Evolutionary conservation across 2,329 filamentous ascomycete species (phyloP), one percentile per base, ranked within the genome.

Genomic region (Talaromyces sp.): DNA sequence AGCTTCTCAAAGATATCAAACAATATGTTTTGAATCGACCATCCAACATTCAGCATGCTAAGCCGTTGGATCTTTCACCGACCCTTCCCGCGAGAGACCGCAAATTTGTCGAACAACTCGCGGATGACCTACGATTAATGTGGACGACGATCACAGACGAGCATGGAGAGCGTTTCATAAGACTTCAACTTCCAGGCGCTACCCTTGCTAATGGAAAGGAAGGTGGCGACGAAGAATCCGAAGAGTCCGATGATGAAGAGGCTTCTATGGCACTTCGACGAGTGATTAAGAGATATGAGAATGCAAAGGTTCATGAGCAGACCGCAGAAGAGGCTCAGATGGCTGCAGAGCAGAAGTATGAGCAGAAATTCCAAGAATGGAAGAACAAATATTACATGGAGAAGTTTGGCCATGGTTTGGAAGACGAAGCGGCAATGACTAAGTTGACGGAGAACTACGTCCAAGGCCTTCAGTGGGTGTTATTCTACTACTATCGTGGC

Each of bases 401-500:
- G 58, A 99, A 97, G 72, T 97, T 97, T 65, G 88, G 88, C 55
- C 99, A 93, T 91, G 85, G 87, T 15, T 79, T 89, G 10, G 87
- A 91, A 50, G 88, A 90, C 66, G 87, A 93, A 63, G 85, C 85
- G 40, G 91, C 96, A 72, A 81, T 97, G 69, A 86, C 80, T 56
- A 87, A 88, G 63, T 80, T 99, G 61, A 88, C 90, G 25, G 91
- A 97, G 74, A 99, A 97, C 75, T 99, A 99, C 67, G 91, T 99
- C 6, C 90, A 99, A 75, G 94, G 94, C 61, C 78, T 99, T 61
- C 94, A 99, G 72, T 99, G 94, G 95, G 94, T 99, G 43, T 79
- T 99, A 52, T 97, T 88, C 74, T 99, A 99, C 78, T 99, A 99
- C 75, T 99, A 99, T 76, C 87, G 88, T 56, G 94, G 94, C 62